Evolutionary conservation across 176 grass and related monocot genomes (phyloP).

Genomic region (Phoenix dactylifera): DNA sequence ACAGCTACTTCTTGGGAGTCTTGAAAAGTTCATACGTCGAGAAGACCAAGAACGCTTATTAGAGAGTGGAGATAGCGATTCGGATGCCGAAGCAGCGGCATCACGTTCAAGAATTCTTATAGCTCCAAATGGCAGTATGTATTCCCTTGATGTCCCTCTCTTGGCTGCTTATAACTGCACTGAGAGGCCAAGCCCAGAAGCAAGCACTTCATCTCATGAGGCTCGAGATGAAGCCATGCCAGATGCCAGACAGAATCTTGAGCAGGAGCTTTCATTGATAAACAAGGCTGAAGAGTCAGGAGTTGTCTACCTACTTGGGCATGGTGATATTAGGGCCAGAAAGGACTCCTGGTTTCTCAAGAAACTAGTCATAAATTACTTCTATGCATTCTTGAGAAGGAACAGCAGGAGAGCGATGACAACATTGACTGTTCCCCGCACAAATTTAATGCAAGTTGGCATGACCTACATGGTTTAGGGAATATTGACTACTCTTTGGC

Average conservation of each 20-base stretch:
- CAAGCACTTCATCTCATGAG: conserved; percentile 49
- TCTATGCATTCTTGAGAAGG: conserved; percentile 82
- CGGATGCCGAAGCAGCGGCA: conserved; percentile 50
- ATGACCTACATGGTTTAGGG: conserved; percentile 88
- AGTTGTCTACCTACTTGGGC: conserved; percentile 81
- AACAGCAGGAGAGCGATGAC: conserved; percentile 83
- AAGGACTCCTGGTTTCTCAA: conserved; percentile 94
- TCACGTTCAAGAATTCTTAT: conserved; percentile 49
- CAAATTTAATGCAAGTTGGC: conserved; percentile 80
- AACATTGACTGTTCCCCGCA: conserved; percentile 55
- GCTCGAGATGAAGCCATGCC: conserved; percentile 18
- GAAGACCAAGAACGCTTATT: conserved; percentile 82
- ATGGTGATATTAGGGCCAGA: conserved; percentile 75
- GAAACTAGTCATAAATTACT: conserved; percentile 97
- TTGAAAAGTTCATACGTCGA: conserved; percentile 84
- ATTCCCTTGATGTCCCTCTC: conserved; percentile 62
- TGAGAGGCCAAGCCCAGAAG: conserved; percentile 32
- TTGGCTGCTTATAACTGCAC: conserved; percentile 21
- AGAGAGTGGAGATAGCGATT: conserved; percentile 56
- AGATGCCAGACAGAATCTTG: conserved; percentile 45
- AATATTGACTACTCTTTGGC: too few species aligned
- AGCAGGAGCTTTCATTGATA: conserved; percentile 72
- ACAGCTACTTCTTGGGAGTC: conserved; percentile 79
- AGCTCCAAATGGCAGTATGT: conserved; percentile 52
- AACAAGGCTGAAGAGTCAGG: conserved; percentile 75